Conservation (phyloP, 441 rosid species). For the Isatis lusitanica region DNA sequence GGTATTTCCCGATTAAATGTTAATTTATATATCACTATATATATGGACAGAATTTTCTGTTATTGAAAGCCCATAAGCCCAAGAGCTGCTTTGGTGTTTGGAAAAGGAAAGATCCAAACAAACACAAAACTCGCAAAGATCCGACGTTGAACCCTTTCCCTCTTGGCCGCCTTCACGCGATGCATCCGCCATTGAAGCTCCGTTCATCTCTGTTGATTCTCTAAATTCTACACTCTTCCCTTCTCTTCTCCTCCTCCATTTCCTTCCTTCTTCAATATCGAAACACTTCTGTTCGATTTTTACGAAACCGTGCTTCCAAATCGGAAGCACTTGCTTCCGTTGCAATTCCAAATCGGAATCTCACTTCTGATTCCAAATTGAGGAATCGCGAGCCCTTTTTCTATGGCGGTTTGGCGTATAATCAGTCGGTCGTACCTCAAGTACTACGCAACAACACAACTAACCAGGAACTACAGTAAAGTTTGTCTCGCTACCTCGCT, state of each 20-base stretch:
- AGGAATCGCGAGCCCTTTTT: not conserved
- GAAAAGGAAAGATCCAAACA: not conserved
- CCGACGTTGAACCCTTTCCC: conserved; percentile 15
- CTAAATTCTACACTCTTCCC: not conserved
- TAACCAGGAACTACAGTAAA: conserved; percentile 33
- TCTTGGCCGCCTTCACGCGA: conserved; percentile 6
- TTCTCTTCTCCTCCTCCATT: not conserved
- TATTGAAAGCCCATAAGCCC: conserved; percentile 14
- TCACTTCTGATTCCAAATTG: conserved; percentile 2
- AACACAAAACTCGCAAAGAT: not conserved
- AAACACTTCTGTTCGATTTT: not conserved
- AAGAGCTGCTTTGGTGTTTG: not conserved
- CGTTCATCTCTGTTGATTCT: not conserved
- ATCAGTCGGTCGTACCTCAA: conserved; percentile 52
- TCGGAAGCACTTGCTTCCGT: not conserved
- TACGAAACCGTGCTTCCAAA: not conserved
- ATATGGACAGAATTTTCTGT: no score
- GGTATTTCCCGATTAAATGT: no score
- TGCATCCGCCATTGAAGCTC: conserved; percentile 7
- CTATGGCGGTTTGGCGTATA: conserved; percentile 58
- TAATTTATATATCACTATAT: no score
- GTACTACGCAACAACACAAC: conserved; percentile 39
- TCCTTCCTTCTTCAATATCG: not conserved
- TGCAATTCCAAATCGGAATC: not conserved
- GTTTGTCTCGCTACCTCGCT: conserved; percentile 14